Conservation (phyloP, 2,329 filamentous ascomycete species). For the Penicillium concentricum region DNA sequence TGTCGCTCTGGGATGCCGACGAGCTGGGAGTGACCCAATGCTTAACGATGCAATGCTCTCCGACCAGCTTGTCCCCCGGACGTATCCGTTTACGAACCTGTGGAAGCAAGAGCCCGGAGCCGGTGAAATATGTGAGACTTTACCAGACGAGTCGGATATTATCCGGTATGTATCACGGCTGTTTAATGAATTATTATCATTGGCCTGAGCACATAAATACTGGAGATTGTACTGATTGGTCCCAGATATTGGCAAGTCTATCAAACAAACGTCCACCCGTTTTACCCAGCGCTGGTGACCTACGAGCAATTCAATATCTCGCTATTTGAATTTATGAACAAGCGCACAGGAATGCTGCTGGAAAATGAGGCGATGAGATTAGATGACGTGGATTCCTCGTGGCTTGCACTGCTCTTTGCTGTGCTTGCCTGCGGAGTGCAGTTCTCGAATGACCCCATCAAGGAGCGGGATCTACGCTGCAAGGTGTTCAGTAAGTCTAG, state of each 20-base stretch:
- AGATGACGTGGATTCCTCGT: constrained; percentile 14
- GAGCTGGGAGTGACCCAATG: neutral
- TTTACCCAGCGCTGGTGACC: constrained; percentile 17
- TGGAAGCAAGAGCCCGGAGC: constrained; percentile 20
- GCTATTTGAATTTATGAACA: constrained; percentile 16
- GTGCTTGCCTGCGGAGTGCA: constrained; percentile 25
- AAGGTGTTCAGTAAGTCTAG: constrained; percentile 22
- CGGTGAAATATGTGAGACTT: constrained; percentile 20
- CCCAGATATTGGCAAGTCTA: constrained; percentile 23
- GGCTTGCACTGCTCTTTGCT: constrained; percentile 24
- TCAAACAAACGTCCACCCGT: constrained; percentile 18
- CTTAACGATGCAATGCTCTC: constrained; percentile 2
- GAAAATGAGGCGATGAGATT: neutral
- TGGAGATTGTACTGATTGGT: neutral
- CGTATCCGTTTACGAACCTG: constrained; percentile 26
- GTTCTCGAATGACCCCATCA: constrained; percentile 23
- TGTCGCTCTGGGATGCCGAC: constrained; percentile 15
- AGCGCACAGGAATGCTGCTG: neutral
- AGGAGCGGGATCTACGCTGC: constrained; percentile 23
- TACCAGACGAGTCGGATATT: constrained; percentile 25
- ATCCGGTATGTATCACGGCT: constrained; percentile 14
- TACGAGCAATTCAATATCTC: neutral
- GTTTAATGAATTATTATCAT: neutral
- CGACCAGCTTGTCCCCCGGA: constrained; percentile 21
- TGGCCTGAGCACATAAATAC: neutral